Conservation (phyloP, 768 basidiomycete genomes). For the Cystobasidium ongulense region DNA sequence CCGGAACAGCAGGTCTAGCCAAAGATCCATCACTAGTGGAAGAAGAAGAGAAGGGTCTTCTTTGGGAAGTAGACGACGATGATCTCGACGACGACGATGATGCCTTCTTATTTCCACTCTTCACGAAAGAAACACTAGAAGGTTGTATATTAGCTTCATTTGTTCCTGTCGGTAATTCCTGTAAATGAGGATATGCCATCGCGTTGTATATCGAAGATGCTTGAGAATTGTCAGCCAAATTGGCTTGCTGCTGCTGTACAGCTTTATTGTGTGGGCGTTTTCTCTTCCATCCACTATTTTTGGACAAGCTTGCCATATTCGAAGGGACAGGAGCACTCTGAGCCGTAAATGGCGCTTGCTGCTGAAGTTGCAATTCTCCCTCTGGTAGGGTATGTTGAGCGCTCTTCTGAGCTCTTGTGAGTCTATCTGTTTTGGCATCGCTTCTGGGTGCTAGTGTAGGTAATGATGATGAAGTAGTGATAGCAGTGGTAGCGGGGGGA, state of each 20-base stretch:
- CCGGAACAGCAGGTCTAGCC: background rate
- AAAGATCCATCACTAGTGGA: background rate
- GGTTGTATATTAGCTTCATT: background rate
- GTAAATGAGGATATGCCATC: background rate
- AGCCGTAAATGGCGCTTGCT: background rate
- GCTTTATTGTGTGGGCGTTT: background rate
- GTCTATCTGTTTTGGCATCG: background rate
- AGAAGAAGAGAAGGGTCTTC: constrained; percentile 15
- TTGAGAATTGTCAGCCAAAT: no score
- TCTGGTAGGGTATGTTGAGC: background rate
- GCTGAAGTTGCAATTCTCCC: background rate
- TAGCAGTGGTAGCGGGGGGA: background rate
- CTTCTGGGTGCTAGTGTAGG: background rate
- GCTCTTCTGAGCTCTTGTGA: constrained; percentile 2
- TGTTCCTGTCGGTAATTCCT: background rate
- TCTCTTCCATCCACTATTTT: background rate
- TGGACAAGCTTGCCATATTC: background rate
- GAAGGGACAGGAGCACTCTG: background rate
- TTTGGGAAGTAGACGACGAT: background rate
- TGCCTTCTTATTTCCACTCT: background rate
- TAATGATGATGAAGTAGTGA: background rate
- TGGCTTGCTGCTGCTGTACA: background rate
- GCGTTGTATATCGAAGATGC: no score
- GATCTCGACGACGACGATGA: background rate
- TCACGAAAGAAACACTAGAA: background rate